phyloP scores from a whole-genome alignment of 1,284 basidiomycete species.

The Termitomyces sp. region DNA sequence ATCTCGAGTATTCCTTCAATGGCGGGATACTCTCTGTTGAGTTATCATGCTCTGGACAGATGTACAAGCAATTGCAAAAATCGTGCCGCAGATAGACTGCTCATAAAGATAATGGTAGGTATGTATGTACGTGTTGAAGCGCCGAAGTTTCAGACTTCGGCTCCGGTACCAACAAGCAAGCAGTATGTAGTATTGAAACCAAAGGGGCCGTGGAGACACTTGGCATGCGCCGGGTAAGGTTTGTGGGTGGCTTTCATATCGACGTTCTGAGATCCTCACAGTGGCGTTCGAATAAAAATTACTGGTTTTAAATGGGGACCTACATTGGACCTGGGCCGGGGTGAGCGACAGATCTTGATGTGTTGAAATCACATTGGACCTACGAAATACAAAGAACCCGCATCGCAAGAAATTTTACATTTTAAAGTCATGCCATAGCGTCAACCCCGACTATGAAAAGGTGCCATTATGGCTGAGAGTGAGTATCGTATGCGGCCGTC shows the following conservation, averaged over 20 bases:
- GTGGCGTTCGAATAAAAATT: neutral
- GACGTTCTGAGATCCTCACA: too few species aligned
- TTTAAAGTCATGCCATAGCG: neutral
- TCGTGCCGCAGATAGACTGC: neutral
- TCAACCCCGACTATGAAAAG: neutral
- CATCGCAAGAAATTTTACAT: neutral
- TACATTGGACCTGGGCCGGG: neutral
- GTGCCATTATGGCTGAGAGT: neutral
- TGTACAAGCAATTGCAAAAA: neutral
- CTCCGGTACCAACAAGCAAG: neutral
- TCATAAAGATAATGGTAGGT: neutral
- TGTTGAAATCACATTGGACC: constrained; percentile 3
- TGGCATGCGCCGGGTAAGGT: neutral
- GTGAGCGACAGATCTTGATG: neutral
- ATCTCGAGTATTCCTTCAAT: neutral
- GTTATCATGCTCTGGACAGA: neutral
- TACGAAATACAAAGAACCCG: neutral
- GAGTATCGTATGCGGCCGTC: neutral
- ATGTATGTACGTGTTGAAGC: neutral
- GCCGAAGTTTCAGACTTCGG: neutral
- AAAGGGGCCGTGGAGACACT: neutral
- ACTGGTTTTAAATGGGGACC: neutral
- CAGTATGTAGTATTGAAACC: neutral
- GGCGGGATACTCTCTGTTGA: neutral
- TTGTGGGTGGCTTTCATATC: neutral